phyloP scores from a whole-genome alignment of 805 yeast species.

The Starmerella asiatica region DNA sequence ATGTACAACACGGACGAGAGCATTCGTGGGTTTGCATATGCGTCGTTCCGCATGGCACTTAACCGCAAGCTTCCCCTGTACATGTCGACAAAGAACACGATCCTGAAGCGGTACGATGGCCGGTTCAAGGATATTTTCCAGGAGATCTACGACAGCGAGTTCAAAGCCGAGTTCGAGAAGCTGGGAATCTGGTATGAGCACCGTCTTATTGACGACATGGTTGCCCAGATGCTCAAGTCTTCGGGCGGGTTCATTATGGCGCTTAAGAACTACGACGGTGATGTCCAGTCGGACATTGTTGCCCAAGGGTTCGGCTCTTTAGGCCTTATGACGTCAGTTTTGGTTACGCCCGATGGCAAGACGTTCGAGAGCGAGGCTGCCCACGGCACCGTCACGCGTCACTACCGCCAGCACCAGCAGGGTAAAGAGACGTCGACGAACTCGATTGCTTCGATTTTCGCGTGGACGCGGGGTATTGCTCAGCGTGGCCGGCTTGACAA shows the following conservation, averaged over 20 bases:
- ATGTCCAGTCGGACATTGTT: conserved; percentile 89
- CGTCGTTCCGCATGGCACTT: conserved; percentile 80
- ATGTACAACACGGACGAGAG: conserved; percentile 96
- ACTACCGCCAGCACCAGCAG: conserved; percentile 87
- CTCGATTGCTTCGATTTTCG: conserved; percentile 92
- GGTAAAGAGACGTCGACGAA: conserved; percentile 96
- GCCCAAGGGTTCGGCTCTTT: conserved; percentile 97
- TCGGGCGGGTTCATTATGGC: conserved; percentile 92
- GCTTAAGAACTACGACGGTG: conserved; percentile 96
- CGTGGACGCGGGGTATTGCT: conserved; percentile 88
- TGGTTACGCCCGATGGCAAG: conserved; percentile 92
- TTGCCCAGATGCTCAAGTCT: conserved; percentile 95
- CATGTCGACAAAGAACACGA: conserved; percentile 88
- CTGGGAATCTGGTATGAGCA: conserved; percentile 93
- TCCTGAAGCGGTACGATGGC: conserved; percentile 87
- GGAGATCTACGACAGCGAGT: conserved; percentile 55
- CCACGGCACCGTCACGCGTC: conserved; percentile 98
- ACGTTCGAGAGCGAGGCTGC: conserved; percentile 96
- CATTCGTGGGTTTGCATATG: conserved; percentile 78
- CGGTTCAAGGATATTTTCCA: conserved; percentile 90
- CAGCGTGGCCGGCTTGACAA: conserved; percentile 84
- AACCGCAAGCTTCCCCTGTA: conserved; percentile 65
- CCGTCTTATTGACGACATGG: conserved; percentile 95
- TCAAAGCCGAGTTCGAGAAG: conserved; percentile 57
- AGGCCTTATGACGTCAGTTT: conserved; percentile 95